A percentile compares a stretch with the other conserved stretches of the same genome.
phyloP scores from a whole-genome alignment of 805 yeast species.

The Lipomyces spencermartinsiae region DNA sequence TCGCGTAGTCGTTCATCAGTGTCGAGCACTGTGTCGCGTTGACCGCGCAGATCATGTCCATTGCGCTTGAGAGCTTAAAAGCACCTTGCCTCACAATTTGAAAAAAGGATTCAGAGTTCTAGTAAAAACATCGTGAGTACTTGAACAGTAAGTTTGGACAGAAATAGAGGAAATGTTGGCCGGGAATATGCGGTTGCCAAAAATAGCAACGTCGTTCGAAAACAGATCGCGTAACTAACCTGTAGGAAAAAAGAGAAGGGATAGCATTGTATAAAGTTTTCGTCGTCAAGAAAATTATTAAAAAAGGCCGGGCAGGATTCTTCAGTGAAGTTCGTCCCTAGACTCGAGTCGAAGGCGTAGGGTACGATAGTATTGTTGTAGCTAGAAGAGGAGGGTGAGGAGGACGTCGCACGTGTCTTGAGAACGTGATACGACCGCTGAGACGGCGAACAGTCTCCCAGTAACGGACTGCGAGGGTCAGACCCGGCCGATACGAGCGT shows the following conservation, averaged over 20 bases:
- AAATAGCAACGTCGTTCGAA: background rate
- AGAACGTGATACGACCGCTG: background rate
- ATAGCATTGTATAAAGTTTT: slow-evolving; percentile 41
- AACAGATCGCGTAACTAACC: slow-evolving; percentile 14
- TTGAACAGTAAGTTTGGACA: background rate
- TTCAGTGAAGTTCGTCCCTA: slow-evolving; percentile 43
- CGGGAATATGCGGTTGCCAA: background rate
- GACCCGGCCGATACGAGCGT: background rate
- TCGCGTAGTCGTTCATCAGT: slow-evolving; percentile 39
- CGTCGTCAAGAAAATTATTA: slow-evolving; percentile 39
- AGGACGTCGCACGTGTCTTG: background rate
- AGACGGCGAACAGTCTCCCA: background rate
- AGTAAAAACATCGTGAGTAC: background rate
- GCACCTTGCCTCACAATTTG: slow-evolving; percentile 41
- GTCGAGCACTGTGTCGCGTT: slow-evolving; percentile 37
- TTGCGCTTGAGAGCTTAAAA: slow-evolving; percentile 38
- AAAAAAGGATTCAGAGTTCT: slow-evolving; percentile 44
- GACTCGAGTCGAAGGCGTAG: slow-evolving; percentile 44
- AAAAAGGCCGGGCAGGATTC: slow-evolving; percentile 42
- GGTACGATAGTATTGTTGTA: slow-evolving; percentile 18
- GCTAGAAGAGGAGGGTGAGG: background rate
- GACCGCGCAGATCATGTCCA: slow-evolving; percentile 42
- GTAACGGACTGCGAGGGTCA: background rate
- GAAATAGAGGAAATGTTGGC: background rate
- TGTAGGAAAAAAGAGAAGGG: slow-evolving; percentile 45